phyloP scores from a whole-genome alignment of 768 basidiomycete genomes.

The Daedalea quercina region DNA sequence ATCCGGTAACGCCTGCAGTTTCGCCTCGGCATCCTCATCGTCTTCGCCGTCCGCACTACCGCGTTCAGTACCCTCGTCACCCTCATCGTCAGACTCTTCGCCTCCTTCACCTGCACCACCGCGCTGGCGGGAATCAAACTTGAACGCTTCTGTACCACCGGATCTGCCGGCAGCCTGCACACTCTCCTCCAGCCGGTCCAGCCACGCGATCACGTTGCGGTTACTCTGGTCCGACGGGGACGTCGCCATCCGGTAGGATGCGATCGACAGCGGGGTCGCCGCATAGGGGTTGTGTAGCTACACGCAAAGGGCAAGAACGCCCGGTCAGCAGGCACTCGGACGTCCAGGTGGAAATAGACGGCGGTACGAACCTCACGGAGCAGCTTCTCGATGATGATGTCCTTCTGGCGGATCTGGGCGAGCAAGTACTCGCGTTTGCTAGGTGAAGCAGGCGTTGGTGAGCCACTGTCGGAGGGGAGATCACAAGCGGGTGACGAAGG shows the following conservation, averaged over 20 bases:
- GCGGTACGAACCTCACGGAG: slow-evolving; percentile 58
- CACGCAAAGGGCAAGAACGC: not conserved
- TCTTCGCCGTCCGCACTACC: slow-evolving; percentile 21
- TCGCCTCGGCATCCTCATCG: slow-evolving; percentile 35
- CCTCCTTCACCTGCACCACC: slow-evolving; percentile 18
- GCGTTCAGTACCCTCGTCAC: slow-evolving; percentile 16
- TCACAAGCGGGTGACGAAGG: not conserved
- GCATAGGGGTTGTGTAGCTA: slow-evolving; percentile 78
- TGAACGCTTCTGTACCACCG: slow-evolving; percentile 40
- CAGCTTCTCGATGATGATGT: slow-evolving; percentile 77
- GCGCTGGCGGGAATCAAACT: slow-evolving; percentile 29
- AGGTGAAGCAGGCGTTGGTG: slow-evolving; percentile 9
- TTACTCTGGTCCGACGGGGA: slow-evolving; percentile 70
- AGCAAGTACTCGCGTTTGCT: slow-evolving; percentile 86
- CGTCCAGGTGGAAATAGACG: not conserved
- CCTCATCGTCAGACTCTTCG: slow-evolving; percentile 19
- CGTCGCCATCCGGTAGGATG: slow-evolving; percentile 72
- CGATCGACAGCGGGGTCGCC: slow-evolving; percentile 73
- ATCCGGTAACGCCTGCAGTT: slow-evolving; percentile 52
- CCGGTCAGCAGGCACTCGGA: not conserved
- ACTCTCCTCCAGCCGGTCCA: slow-evolving; percentile 57
- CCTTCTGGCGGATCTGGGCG: slow-evolving; percentile 83
- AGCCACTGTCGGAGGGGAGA: not conserved
- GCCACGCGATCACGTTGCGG: slow-evolving; percentile 64
- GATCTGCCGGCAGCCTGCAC: slow-evolving; percentile 42